These are phyloP conservation scores for Liquidambar formosana DNA, from an alignment of 164 flowering plant genomes.

Conservation along the genomic window DNA sequence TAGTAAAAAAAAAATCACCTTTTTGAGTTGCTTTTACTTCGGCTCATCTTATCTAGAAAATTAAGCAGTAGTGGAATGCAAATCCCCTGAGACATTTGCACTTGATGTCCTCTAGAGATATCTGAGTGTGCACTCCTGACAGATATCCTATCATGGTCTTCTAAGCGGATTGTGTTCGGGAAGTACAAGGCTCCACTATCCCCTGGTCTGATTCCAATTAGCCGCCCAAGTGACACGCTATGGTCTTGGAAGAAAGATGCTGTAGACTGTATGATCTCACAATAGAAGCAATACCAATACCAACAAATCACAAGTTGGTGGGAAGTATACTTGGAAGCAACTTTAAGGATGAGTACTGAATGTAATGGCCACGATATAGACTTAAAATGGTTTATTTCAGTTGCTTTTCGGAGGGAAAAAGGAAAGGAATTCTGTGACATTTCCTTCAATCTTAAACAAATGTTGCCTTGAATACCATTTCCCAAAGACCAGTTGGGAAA, in stretches of 20 bases:
- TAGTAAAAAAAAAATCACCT: background rate
- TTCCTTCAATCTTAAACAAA: too few relatives aligned
- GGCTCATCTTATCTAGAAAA: slow-evolving; percentile 35
- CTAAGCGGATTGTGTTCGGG: slow-evolving; percentile 14
- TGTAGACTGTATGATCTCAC: slow-evolving; percentile 48
- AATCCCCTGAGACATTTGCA: slow-evolving; percentile 32
- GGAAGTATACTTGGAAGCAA: too few relatives aligned
- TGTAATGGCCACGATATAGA: too few relatives aligned
- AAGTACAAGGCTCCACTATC: slow-evolving; percentile 37
- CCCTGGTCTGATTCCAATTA: slow-evolving; percentile 54
- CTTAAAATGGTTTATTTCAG: too few relatives aligned
- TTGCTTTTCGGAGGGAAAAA: too few relatives aligned
- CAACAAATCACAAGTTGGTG: background rate
- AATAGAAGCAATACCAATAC: background rate
- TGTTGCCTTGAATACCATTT: too few relatives aligned
- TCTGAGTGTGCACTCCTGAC: slow-evolving; percentile 3
- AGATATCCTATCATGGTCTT: slow-evolving; percentile 4
- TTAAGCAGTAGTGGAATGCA: slow-evolving; percentile 51
- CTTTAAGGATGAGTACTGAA: too few relatives aligned
- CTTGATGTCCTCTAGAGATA: slow-evolving; percentile 2
- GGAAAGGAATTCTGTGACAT: too few relatives aligned
- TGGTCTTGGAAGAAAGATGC: slow-evolving; percentile 72
- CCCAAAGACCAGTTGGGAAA: too few relatives aligned
- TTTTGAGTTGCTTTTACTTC: slow-evolving; percentile 31
- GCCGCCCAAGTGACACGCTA: slow-evolving; percentile 60